These are phyloP conservation scores for Lipomyces yamanashiensis DNA, from an alignment of 805 yeast species.

Conservation along the genomic window DNA sequence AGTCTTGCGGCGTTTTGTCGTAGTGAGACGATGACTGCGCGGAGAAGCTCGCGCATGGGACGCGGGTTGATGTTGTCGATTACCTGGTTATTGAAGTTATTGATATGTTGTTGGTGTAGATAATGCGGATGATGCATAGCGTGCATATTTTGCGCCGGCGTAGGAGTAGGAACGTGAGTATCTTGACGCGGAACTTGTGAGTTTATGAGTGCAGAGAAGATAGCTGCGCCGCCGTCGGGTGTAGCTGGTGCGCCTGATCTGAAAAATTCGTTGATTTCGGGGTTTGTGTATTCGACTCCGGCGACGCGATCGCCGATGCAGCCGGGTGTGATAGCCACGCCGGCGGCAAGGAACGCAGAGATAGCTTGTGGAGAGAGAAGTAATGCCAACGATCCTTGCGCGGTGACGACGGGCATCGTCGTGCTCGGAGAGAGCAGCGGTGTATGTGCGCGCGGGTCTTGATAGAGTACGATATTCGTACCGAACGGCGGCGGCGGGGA, in stretches of 20 bases:
- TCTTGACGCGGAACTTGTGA: conserved; percentile 1
- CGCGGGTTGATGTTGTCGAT: not conserved
- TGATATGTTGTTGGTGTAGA: conserved; percentile 1
- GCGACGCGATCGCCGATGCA: conserved; percentile 10
- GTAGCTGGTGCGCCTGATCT: conserved; percentile 13
- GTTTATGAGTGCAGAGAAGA: conserved; percentile 22
- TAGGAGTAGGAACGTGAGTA: not conserved
- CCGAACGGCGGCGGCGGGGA: conserved; percentile 30
- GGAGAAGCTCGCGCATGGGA: not conserved
- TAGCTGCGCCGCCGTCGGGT: conserved; percentile 19
- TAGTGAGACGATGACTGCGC: conserved; percentile 6
- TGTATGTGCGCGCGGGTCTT: conserved; percentile 27
- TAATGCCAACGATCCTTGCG: conserved; percentile 32
- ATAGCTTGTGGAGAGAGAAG: conserved; percentile 32
- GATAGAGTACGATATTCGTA: conserved; percentile 32
- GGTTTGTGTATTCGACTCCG: conserved; percentile 18
- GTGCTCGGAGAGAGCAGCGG: conserved; percentile 25
- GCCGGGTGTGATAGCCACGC: conserved; percentile 19
- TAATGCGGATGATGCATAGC: not conserved
- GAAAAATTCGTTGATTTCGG: conserved; percentile 17
- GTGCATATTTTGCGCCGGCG: not conserved
- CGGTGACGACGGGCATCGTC: conserved; percentile 27
- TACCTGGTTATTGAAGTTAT: not conserved
- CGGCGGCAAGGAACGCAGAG: conserved; percentile 26
- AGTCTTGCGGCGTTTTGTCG: conserved; percentile 20